A percentile compares a stretch with the other conserved stretches of the same genome.
phyloP scores from a whole-genome alignment of 768 basidiomycete species.

The Tylopilus subfusipes region DNA sequence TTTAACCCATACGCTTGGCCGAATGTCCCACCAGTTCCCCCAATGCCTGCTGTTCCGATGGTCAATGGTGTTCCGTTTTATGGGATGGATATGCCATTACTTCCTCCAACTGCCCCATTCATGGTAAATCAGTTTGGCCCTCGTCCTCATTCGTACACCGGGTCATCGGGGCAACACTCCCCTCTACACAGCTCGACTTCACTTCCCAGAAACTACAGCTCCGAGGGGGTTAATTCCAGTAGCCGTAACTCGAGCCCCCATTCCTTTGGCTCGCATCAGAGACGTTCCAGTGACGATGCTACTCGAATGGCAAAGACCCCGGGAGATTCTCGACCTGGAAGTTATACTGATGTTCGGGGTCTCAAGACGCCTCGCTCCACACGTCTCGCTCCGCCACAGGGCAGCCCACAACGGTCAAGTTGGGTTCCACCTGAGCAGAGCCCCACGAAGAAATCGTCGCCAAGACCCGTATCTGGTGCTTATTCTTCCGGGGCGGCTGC shows the following conservation, averaged over 20 bases:
- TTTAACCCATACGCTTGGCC: slow-evolving; percentile 31
- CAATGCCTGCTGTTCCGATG: slow-evolving; percentile 32
- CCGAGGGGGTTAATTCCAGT: slow-evolving; percentile 17
- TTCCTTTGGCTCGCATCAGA: slow-evolving; percentile 24
- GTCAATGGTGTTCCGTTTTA: slow-evolving; percentile 41
- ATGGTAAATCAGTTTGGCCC: slow-evolving; percentile 59
- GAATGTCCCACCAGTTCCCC: slow-evolving; percentile 13
- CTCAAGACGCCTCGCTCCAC: slow-evolving; percentile 8
- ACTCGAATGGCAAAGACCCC: slow-evolving; percentile 9
- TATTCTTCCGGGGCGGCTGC: slow-evolving; percentile 12
- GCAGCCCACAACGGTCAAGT: slow-evolving; percentile 21
- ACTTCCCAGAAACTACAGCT: slow-evolving; percentile 25
- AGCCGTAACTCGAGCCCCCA: slow-evolving; percentile 19
- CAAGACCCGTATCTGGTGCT: slow-evolving; percentile 15
- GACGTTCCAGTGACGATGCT: slow-evolving; percentile 32
- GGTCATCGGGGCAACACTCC: slow-evolving; percentile 32
- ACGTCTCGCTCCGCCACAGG: slow-evolving; percentile 8
- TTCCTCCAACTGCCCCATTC: slow-evolving; percentile 73
- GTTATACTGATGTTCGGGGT: slow-evolving; percentile 15
- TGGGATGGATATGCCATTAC: slow-evolving; percentile 60
- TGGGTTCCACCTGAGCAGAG: slow-evolving; percentile 22
- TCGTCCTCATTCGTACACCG: slow-evolving; percentile 36
- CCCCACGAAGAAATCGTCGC: slow-evolving; percentile 9
- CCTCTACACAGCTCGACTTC: slow-evolving; percentile 20
- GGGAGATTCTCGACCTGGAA: slow-evolving; percentile 14